phyloP scores from a whole-genome alignment of 2,329 filamentous ascomycete species.

The Trichophyton verrucosum region DNA sequence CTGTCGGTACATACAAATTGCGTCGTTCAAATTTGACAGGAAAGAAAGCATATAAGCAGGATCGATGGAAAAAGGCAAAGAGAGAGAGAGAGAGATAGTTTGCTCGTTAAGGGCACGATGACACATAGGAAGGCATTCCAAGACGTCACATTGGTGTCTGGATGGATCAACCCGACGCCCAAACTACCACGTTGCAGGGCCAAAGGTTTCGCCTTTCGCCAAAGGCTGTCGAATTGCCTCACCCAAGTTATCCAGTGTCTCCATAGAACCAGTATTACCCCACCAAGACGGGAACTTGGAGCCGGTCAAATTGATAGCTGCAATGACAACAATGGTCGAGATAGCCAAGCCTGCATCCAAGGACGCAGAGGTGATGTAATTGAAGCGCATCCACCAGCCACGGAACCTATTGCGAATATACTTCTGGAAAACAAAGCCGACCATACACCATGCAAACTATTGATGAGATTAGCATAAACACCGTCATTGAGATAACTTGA shows the following conservation, averaged over 20 bases:
- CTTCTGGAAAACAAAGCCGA: constrained; percentile 57
- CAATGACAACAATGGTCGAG: constrained; percentile 57
- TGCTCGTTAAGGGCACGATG: background rate
- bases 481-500: background rate
- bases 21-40: no score
- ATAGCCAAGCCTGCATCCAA: constrained; percentile 57
- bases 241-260: constrained; percentile 50
- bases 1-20: no score
- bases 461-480: background rate
- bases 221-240: constrained; percentile 47
- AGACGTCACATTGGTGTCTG: background rate
- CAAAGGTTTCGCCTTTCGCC: constrained; percentile 47
- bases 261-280: constrained; percentile 48
- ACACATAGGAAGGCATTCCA: background rate
- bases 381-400: constrained; percentile 68
- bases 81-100: background rate
- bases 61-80: no score
- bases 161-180: background rate
- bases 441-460: constrained; percentile 51
- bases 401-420: constrained; percentile 52
- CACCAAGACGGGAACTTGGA: constrained; percentile 51
- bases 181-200: constrained; percentile 41
- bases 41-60: no score
- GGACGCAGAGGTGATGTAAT: constrained; percentile 61
- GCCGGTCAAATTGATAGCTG: constrained; percentile 51